Percentiles rank a stretch among this genome's conserved stretches.
phyloP scores from a whole-genome alignment of 352 stramenopile species.

The Globisporangium splendens region DNA sequence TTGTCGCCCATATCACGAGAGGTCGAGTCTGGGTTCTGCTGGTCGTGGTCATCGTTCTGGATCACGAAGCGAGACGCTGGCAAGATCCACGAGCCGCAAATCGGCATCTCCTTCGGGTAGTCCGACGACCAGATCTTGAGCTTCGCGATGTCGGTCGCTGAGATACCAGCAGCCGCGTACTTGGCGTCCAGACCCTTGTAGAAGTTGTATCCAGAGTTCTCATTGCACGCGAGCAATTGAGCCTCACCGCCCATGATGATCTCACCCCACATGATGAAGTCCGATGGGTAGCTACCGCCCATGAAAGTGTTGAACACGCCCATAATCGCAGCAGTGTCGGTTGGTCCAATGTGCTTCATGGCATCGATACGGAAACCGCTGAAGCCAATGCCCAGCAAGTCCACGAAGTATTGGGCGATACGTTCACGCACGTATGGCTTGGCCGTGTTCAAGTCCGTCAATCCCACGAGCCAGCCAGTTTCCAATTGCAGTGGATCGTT shows the following conservation, averaged over 20 bases:
- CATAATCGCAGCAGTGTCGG: constrained; percentile 47
- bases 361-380: constrained; percentile 66
- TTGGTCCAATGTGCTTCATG: constrained; percentile 57
- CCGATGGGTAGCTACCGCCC: constrained; percentile 46
- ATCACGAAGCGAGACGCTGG: constrained; percentile 58
- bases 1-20: constrained; percentile 52
- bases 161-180: constrained; percentile 43
- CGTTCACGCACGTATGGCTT: constrained; percentile 56
- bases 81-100: constrained; percentile 65
- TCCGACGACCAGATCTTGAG: constrained; percentile 79
- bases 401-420: constrained; percentile 72
- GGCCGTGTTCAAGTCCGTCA: constrained; percentile 55
- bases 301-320: constrained; percentile 50
- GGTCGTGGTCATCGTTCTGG: constrained; percentile 77
- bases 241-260: constrained; percentile 36
- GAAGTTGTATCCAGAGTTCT: constrained; percentile 58
- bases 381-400: constrained; percentile 65
- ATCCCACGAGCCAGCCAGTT: constrained; percentile 36
- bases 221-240: constrained; percentile 47
- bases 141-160: constrained; percentile 49
- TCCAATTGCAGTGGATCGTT: constrained; percentile 34
- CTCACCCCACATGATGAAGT: constrained; percentile 67
- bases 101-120: constrained; percentile 53
- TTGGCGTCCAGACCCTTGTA: constrained; percentile 47
- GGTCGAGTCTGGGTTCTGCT: constrained; percentile 46